phyloP scores from a whole-genome alignment of 1,139 yeast genomes.

The Yamadazyma membranifaciens region DNA sequence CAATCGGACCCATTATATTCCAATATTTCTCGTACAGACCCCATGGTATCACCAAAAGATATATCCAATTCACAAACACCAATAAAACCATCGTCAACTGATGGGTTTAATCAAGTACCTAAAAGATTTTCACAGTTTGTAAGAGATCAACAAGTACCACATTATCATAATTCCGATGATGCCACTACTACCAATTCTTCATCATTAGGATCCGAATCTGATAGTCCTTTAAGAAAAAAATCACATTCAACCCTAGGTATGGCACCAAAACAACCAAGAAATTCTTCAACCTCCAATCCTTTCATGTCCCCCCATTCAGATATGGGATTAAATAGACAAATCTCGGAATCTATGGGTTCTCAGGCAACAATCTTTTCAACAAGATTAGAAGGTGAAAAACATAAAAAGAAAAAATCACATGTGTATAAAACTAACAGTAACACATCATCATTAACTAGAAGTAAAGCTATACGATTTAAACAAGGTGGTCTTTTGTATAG shows the following conservation, averaged over 20 bases:
- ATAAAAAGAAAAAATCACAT: conserved; percentile 15
- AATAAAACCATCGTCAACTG: background rate
- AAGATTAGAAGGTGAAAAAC: conserved; percentile 18
- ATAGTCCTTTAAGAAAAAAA: conserved; percentile 7
- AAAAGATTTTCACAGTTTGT: conserved; percentile 43
- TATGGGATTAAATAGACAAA: conserved; percentile 18
- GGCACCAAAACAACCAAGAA: background rate
- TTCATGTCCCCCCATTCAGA: conserved; percentile 4
- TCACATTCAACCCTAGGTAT: conserved; percentile 7
- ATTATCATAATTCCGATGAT: conserved; percentile 22
- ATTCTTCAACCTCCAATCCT: conserved; percentile 5
- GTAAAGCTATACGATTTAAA: conserved; percentile 36
- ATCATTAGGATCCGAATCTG: conserved; percentile 22
- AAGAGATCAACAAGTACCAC: conserved; percentile 35
- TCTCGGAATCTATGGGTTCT: conserved; percentile 42
- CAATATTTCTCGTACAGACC: conserved; percentile 7
- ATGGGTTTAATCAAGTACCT: conserved; percentile 35
- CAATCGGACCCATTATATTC: conserved; percentile 12
- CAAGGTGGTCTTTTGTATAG: conserved; percentile 33
- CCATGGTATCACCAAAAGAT: background rate
- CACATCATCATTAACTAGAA: conserved; percentile 23
- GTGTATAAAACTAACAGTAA: conserved; percentile 15
- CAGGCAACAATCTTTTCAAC: conserved; percentile 50
- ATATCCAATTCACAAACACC: background rate
- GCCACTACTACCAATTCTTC: conserved; percentile 27